Base-by-base conservation (phyloP, 148 eudicot genomes). In the Simmondsia chinensis region DNA sequence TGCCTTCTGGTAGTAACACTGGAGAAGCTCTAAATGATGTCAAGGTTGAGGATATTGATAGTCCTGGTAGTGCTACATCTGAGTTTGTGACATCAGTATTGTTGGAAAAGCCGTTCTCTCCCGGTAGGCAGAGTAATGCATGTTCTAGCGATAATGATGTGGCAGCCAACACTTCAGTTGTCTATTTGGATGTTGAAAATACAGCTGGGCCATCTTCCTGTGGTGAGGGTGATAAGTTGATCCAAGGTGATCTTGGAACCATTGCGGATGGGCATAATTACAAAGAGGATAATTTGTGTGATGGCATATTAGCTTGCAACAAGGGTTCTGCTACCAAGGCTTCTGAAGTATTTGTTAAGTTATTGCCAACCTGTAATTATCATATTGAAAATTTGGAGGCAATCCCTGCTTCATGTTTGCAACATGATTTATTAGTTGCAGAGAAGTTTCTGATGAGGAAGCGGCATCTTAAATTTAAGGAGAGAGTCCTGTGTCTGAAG, bases 1-100 rank as follows among this genome's bases (percentile, higher is more conserved):
- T 29, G 6, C 51, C 18, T 45, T 48, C 60, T 20, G 45, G 47
- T 59, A 38, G 39, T 42, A 42, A 52, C 50, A 59, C 16, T 37
- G 55, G 38, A 52, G 67, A 50, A 32, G 78, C 49, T 26, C 48
- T n/a, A 26, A 40, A 18, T 2, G 64, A 52, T 42, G 54, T 24
- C 27, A 70, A 65, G 55, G 68, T 59, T 40, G 81, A 41, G 35
- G 76, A 75, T 53, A 25, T 60, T 12, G 81, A 82, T 43, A 78
- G 85, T 60, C 85, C 85, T 27, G 88, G 82, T 39, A 76, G 76
- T 32, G 82, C 75, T 33, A 77, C 94, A 9, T 79, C 94, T n/a
- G 76, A 76, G 46, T 57, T 71, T 39, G 66, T 70, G 49, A 78
- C 70, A 40, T 46, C 52, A 9, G 33, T 45, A 28, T 33, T 70